A percentile compares a stretch with the other conserved stretches of the same genome.
Evolutionary conservation across 2,329 filamentous ascomycete genomes (phyloP).

Genomic region (Colletotrichum lini): DNA sequence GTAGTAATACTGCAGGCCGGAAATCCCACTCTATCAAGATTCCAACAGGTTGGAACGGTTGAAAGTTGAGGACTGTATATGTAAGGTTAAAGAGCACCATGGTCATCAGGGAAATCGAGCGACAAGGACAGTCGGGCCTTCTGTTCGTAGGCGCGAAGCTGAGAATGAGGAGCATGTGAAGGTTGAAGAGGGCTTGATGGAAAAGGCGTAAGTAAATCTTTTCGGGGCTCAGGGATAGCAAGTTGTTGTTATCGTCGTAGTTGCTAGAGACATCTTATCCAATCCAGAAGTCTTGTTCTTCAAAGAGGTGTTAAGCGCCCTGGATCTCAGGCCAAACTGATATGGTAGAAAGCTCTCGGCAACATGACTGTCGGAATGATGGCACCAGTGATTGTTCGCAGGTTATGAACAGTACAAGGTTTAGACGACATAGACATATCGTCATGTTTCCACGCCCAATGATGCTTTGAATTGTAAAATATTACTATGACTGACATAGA

Average conservation of each 20-base stretch:
- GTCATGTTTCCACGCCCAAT: constrained; percentile 63
- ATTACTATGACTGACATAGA: too few species aligned
- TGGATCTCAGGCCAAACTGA: constrained; percentile 61
- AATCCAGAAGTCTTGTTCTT: constrained; percentile 75
- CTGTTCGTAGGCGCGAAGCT: too few species aligned
- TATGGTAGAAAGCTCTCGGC: constrained; percentile 70
- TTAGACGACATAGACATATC: constrained; percentile 70
- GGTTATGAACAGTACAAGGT: constrained; percentile 70
- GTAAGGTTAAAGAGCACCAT: too few species aligned
- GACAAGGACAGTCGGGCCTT: too few species aligned
- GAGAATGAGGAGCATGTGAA: too few species aligned
- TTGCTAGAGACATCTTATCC: constrained; percentile 76
- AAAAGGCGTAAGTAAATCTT: constrained; percentile 69
- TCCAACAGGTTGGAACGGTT: too few species aligned
- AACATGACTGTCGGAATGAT: constrained; percentile 68
- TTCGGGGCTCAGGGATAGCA: constrained; percentile 79
- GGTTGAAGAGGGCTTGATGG: constrained; percentile 67
- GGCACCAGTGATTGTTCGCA: constrained; percentile 76
- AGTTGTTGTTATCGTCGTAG: constrained; percentile 61
- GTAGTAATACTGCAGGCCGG: too few species aligned
- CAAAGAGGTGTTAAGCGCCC: constrained; percentile 77
- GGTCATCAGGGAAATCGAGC: too few species aligned
- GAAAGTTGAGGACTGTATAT: too few species aligned
- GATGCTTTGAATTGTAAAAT: too few species aligned
- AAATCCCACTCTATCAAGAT: too few species aligned